These are phyloP conservation scores for Ormosia emarginata DNA, from an alignment of 306 rosid species.

Conservation along the genomic window DNA sequence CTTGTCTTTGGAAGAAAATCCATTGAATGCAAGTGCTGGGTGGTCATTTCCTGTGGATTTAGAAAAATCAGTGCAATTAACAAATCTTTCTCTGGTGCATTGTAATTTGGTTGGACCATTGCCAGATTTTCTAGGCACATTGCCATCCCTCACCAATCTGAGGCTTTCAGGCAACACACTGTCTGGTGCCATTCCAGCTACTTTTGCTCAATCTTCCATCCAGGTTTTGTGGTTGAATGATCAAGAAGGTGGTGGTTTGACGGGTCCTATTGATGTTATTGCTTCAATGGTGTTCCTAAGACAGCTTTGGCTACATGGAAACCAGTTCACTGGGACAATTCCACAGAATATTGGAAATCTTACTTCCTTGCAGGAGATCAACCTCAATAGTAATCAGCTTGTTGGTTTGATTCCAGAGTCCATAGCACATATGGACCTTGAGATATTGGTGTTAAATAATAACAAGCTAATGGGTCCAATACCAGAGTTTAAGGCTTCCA, in stretches of 20 bases:
- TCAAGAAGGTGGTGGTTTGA: constrained; percentile 59
- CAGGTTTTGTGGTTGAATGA: constrained; percentile 81
- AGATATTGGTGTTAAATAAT: constrained; percentile 58
- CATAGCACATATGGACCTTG: constrained; percentile 59
- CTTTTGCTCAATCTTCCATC: constrained; percentile 56
- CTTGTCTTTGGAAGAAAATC: constrained; percentile 64
- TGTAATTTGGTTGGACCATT: constrained; percentile 66
- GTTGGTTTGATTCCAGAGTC: constrained; percentile 62
- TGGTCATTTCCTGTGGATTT: constrained; percentile 73
- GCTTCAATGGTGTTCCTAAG: constrained; percentile 58
- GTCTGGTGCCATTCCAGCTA: constrained; percentile 50
- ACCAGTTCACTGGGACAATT: constrained; percentile 61
- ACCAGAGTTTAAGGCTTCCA: constrained; percentile 59
- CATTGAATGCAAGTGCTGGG: constrained; percentile 54
- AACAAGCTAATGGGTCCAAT: constrained; percentile 73
- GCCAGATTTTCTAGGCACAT: constrained; percentile 61
- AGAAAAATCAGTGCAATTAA: constrained; percentile 53
- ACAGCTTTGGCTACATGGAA: constrained; percentile 83
- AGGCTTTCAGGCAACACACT: constrained; percentile 61
- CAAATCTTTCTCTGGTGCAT: constrained; percentile 52
- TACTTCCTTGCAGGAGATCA: constrained; percentile 62
- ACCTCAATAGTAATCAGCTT: constrained; percentile 64
- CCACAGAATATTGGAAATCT: constrained; percentile 62
- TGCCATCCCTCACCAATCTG: constrained; percentile 57
- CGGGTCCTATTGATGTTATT: constrained; percentile 59